Evolutionary conservation across 2,329 filamentous ascomycete genomes (phyloP).

Genomic region (Phialophora expanda): DNA sequence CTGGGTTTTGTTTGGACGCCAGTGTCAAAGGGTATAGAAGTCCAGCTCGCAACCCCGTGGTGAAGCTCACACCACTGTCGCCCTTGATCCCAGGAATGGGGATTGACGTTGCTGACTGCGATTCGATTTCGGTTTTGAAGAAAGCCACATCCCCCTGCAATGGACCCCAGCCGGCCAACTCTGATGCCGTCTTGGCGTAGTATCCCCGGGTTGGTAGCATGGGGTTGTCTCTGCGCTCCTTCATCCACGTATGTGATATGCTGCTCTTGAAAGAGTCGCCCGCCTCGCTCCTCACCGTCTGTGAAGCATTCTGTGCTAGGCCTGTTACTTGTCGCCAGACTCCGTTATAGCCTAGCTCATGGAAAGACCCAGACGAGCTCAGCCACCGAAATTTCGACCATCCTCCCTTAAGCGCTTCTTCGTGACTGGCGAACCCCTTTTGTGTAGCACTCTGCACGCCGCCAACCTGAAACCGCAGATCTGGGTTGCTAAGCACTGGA

Average conservation of each 20-base stretch:
- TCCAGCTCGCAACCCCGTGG: slow-evolving; percentile 79
- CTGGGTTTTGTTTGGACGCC: slow-evolving; percentile 59
- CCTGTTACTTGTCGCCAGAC: slow-evolving; percentile 89
- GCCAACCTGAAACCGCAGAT: slow-evolving; percentile 78
- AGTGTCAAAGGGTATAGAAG: slow-evolving; percentile 80
- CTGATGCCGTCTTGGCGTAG: slow-evolving; percentile 75
- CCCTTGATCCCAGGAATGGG: slow-evolving; percentile 70
- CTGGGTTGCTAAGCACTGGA: slow-evolving; percentile 82
- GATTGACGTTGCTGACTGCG: slow-evolving; percentile 75
- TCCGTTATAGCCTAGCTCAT: slow-evolving; percentile 79
- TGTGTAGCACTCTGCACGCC: slow-evolving; percentile 81
- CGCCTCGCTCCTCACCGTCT: slow-evolving; percentile 80
- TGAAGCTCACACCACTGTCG: slow-evolving; percentile 79
- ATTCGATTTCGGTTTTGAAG: slow-evolving; percentile 86
- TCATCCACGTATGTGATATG: slow-evolving; percentile 77
- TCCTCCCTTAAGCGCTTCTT: slow-evolving; percentile 82
- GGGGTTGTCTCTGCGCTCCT: slow-evolving; percentile 81
- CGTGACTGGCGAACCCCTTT: slow-evolving; percentile 92
- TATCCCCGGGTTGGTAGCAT: slow-evolving; percentile 84
- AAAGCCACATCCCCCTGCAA: slow-evolving; percentile 91
- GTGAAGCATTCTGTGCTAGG: slow-evolving; percentile 74
- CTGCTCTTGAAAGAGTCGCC: slow-evolving; percentile 91
- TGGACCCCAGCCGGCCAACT: slow-evolving; percentile 85
- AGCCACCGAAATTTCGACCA: slow-evolving; percentile 78
- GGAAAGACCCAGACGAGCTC: slow-evolving; percentile 66